These are phyloP conservation scores for Gillenia trifoliata DNA, from an alignment of 306 rosid species.

Conservation along the genomic window DNA sequence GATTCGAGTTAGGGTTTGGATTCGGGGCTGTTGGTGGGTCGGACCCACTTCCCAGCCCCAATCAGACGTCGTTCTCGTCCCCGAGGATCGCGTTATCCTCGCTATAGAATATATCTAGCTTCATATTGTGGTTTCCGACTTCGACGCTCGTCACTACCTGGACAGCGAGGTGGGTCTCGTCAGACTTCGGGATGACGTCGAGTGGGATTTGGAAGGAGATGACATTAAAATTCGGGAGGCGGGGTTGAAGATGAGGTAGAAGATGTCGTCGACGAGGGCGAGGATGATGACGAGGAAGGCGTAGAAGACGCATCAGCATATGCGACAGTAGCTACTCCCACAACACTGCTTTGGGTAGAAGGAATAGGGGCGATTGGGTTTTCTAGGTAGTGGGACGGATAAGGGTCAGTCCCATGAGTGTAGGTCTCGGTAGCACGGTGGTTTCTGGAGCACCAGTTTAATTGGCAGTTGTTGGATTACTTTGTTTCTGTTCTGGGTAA, in stretches of 20 bases:
- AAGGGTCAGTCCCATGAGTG: not conserved
- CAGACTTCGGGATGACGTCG: slow-evolving; percentile 30
- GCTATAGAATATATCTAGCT: slow-evolving; percentile 34
- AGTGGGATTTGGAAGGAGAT: slow-evolving; percentile 46
- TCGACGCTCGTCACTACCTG: slow-evolving; percentile 36
- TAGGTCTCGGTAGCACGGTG: slow-evolving; percentile 60
- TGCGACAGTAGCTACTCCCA: slow-evolving; percentile 32
- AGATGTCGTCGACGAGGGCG: slow-evolving; percentile 31
- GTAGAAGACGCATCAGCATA: slow-evolving; percentile 48
- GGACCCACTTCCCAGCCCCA: slow-evolving; percentile 18
- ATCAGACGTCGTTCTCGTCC: too few species aligned
- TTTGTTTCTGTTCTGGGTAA: too few species aligned
- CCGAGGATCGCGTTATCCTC: not conserved
- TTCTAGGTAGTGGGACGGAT: slow-evolving; percentile 25
- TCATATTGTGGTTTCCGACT: slow-evolving; percentile 42
- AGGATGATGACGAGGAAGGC: slow-evolving; percentile 25
- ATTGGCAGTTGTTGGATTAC: slow-evolving; percentile 18
- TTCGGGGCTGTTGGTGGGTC: too few species aligned
- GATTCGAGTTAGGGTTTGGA: too few species aligned
- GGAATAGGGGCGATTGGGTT: slow-evolving; percentile 35
- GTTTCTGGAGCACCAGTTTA: slow-evolving; percentile 56
- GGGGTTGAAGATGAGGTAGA: slow-evolving; percentile 56
- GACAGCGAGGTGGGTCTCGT: slow-evolving; percentile 41
- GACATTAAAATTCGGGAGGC: slow-evolving; percentile 51
- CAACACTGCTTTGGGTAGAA: slow-evolving; percentile 19